Evolutionary conservation across 129 eudicot genomes (phyloP), one percentile per base, ranked within the genome.

Genomic region (Tagetes patula): DNA sequence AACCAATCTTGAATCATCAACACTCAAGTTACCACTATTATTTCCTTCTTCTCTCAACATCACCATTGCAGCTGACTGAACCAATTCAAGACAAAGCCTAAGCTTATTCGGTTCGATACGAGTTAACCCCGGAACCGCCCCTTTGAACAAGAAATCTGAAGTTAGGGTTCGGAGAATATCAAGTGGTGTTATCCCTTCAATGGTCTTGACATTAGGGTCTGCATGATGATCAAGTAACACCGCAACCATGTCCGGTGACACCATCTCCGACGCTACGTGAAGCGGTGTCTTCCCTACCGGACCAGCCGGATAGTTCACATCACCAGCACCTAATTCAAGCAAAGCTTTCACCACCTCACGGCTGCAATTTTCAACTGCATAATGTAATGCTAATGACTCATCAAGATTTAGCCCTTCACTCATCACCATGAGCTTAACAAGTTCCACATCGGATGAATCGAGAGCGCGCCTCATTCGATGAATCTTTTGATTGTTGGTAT

Each of bases 361-460:
- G 83, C 90, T 90, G 62, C 97, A 94, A 59, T 77, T 94, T 69
- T 86, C 96, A 6, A 94, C 99, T 0, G 97, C 91, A n/a, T 94
- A 94, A 69, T 94, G 99, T 59, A 94, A 54, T 38, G 99, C 99
- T 63, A 94, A 66, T 9, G 97, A 91, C 48, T 90, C 96, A 48
- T 94, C 97, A 6, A 94, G 86, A 67, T 90, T 94, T 34, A 94
- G 88, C 49, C 99, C 99, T 74, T 94, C 99, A 6, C 99, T 97
- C 99, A 94, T 94, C 8, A 94, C 99, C 99, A 94, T 94, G 30
- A 94, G 91, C 78, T 90, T 94, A 36, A 94, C 99, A n/a, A 94
- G 97, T 75, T 94, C 99, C 0, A 94, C 99, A 54, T 94, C 97
- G 0, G 99, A 94, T 0, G 99, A 88, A 80, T 94, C 99, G 0